These are phyloP conservation scores for Phytophthora litchii DNA, from an alignment of 352 stramenopile species.

Conservation along the genomic window DNA sequence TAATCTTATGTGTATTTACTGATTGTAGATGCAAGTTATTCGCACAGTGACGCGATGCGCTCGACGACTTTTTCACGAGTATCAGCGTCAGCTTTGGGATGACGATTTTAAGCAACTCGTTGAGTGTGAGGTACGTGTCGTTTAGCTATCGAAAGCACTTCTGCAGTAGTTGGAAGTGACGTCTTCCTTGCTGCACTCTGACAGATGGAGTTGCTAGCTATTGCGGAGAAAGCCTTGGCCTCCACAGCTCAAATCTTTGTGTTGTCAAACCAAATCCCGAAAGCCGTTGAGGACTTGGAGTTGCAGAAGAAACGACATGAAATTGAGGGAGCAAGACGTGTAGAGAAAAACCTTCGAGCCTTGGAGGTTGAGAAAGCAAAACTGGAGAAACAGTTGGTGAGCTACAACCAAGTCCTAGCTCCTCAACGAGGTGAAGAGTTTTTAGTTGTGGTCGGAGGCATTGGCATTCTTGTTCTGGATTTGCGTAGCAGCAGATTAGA, in stretches of 20 bases:
- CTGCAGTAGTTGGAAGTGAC: not conserved
- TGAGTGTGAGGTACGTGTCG: slow-evolving; percentile 33
- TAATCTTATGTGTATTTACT: not conserved
- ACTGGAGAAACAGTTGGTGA: slow-evolving; percentile 58
- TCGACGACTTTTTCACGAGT: slow-evolving; percentile 71
- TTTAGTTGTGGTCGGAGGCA: slow-evolving; percentile 41
- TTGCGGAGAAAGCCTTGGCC: slow-evolving; percentile 58
- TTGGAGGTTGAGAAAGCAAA: slow-evolving; percentile 60
- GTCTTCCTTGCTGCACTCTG: not conserved
- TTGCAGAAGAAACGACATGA: slow-evolving; percentile 71
- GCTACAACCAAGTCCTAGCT: slow-evolving; percentile 62
- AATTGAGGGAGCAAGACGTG: slow-evolving; percentile 61
- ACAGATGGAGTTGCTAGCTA: slow-evolving; percentile 32
- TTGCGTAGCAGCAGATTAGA: slow-evolving; percentile 59
- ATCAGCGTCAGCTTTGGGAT: slow-evolving; percentile 84
- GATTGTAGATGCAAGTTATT: slow-evolving; percentile 75
- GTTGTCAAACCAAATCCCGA: slow-evolving; percentile 46
- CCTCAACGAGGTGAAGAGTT: slow-evolving; percentile 74
- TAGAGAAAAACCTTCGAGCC: slow-evolving; percentile 60
- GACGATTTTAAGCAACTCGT: slow-evolving; percentile 56
- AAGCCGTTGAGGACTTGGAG: slow-evolving; percentile 45
- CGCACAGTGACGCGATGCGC: slow-evolving; percentile 68
- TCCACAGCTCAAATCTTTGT: slow-evolving; percentile 55
- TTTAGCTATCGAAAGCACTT: not conserved
- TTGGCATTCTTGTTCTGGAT: slow-evolving; percentile 70